Evolutionary conservation across 257 asterid species (phyloP), one percentile per base, ranked within the genome.

Genomic region (Gentiana macrophylla): DNA sequence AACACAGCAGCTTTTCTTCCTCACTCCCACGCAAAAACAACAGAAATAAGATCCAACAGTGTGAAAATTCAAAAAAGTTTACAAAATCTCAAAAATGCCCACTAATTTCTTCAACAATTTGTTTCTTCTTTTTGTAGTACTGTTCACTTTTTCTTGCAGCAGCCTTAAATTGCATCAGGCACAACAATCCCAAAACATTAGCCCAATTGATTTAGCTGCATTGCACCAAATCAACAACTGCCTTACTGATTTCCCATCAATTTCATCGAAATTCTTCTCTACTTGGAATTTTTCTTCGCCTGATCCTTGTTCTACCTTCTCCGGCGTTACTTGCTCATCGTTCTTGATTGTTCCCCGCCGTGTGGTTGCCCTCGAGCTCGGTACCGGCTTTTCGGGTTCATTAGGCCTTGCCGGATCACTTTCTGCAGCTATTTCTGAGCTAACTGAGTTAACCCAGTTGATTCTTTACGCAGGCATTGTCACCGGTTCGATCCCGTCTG

Each of bases 401-500:
- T 82, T 77, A 0, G 83, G 89, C 46, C 79, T 86, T 55, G 77
- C 83, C 41, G 95, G 95, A 0, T 59, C 81, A 0, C 82, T 86
- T 63, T 76, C 95, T 3, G 74, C 83, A 0, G 80, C 91, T 49
- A 53, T 84, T 2, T 61, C 74, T 0, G 53, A 67, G 0, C 84
- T 86, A 45, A 36, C 86, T 8, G 77, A 69, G 43, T 70, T 86
- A 48, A 75, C 66, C 2, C 95, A 86, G 35, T 81, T 86, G 49
- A 66, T 86, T 36, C 84, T 86, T 56, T 81, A 70, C 79, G 12
- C 86, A 71, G 91, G 95, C 74, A 77, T 77, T 69, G 95, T 86
- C 67, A 74, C 95, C 12, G 95, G 95, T 8, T 71, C 91, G 0
- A 77, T 86, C 11, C 91, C 95, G 0, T 8, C 69, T 3, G 67